Evolutionary conservation across 345 rosid genomes (phyloP).

Genomic region (Cardiospermum halicacabum): DNA sequence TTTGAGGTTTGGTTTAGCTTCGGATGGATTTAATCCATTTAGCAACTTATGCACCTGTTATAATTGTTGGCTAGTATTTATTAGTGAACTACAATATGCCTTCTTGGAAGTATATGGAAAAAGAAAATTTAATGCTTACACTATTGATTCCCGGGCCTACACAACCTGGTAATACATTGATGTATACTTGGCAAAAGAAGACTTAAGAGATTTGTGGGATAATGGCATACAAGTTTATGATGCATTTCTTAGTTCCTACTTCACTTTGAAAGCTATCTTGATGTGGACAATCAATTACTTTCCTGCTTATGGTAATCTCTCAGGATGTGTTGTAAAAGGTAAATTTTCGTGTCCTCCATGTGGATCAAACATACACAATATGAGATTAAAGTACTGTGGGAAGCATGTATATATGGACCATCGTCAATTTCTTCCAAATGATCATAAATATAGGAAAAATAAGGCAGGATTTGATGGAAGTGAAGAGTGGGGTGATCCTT

Average conservation of each 20-base stretch:
- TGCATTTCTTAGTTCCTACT: neutral
- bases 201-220: neutral
- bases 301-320: neutral
- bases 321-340: neutral
- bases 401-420: neutral
- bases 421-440: neutral
- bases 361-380: neutral
- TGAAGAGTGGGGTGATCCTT: neutral
- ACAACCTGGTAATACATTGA: neutral
- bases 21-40: neutral
- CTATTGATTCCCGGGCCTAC: neutral
- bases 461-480: neutral
- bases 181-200: neutral
- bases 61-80: neutral
- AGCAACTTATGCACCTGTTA: neutral
- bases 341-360: neutral
- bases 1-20: neutral
- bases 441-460: neutral
- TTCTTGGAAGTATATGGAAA: neutral
- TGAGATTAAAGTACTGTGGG: neutral
- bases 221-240: neutral
- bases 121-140: constrained; percentile 1
- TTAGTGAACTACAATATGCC: neutral
- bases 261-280: neutral
- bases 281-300: neutral